Base-by-base conservation (phyloP, 768 basidiomycete species). In the Calocera viscosa region DNA sequence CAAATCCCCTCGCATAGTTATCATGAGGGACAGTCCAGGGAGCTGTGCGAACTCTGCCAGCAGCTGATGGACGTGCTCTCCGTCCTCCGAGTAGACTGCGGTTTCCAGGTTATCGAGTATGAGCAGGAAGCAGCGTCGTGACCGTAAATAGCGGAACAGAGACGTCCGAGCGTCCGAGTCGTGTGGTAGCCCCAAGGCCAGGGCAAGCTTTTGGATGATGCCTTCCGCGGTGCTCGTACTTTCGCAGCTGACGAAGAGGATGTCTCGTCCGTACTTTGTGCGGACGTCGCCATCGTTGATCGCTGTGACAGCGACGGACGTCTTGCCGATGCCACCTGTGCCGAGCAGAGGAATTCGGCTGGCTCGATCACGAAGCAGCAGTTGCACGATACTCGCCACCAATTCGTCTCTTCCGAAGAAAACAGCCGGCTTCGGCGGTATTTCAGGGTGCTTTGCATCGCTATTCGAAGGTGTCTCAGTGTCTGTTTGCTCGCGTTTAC, bases 1-100 rank as follows among this genome's bases (percentile, higher is more conserved):
- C 19, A 30, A 19, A 30, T 11, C 39, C 14, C 67, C 69, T 30
- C 77, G 72, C 72, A 79, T 77, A 14, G 78, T 79, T n/a, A 77
- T 53, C 28, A 78, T 65, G 28, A 79, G 67, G 2, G 74, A 71
- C 3, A 79, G 65, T 64, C 74, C 71, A 1, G 73, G 68, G 11
- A 78, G 60, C 5, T 63, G 49, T 7, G 71, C 71, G 2, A 78
- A 63, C 19, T 66, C 66, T 41, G 67, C 53, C 17, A 78, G 69
- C 14, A 77, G 68, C 30, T 70, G 19, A 8, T 24, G 8, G 19
- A 47, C 24, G 19, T 24, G 43, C 43, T 47, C 8, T 3, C 43
- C 19, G 19, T 47, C 43, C 7, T 38, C 35, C 43, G 43, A 47
- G 7, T 8, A 24, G 5, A 24, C 19, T 7, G 43, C 24, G 8